A percentile compares a stretch with the other conserved stretches of the same genome.
Conservation (phyloP, 306 rosid genomes). For the Citrullus mucosospermus region DNA sequence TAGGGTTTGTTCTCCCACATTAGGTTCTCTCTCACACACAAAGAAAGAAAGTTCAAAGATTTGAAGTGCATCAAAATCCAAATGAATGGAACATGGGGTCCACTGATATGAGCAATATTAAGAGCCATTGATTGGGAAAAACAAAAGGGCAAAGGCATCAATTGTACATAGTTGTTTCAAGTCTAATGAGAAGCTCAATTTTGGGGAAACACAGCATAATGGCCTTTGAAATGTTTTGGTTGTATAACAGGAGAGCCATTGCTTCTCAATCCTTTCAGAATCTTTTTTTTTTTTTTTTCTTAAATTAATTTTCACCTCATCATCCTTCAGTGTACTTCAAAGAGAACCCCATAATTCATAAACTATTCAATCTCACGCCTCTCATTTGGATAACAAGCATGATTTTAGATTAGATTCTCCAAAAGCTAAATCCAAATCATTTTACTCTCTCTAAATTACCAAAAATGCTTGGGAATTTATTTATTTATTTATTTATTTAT, state of each 20-base stretch:
- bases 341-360: too few relatives aligned
- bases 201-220: neutral
- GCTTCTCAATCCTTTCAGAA: neutral
- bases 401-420: too few relatives aligned
- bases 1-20: neutral
- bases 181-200: neutral
- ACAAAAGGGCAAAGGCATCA: neutral
- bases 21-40: too few relatives aligned
- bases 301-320: neutral
- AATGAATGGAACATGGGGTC: neutral
- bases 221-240: neutral
- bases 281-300: neutral
- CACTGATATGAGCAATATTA: neutral
- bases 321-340: neutral
- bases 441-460: too few relatives aligned
- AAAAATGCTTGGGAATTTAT: too few relatives aligned
- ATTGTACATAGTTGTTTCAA: neutral
- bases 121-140: neutral
- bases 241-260: neutral
- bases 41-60: neutral
- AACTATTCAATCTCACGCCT: too few relatives aligned
- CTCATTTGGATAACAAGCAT: too few relatives aligned
- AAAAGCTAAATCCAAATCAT: too few relatives aligned
- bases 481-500: too few relatives aligned
- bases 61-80: constrained; percentile 5